These are phyloP conservation scores for Rhynchospora breviuscula DNA, from an alignment of 176 grass and related monocot genomes.

Conservation along the genomic window DNA sequence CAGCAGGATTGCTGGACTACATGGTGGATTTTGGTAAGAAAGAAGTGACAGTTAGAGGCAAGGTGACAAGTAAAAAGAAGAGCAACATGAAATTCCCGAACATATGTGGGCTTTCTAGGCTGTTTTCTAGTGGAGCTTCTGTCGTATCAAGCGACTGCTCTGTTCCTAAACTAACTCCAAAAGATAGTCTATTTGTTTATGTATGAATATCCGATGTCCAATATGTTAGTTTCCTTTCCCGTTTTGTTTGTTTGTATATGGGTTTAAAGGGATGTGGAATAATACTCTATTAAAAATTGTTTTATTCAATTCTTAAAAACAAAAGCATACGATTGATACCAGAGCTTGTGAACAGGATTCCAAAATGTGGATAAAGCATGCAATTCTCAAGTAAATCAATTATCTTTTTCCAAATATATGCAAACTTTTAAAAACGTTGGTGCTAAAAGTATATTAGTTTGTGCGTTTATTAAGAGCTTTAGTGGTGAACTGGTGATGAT, in stretches of 20 bases:
- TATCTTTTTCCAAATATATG: neutral
- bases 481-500: too few species aligned
- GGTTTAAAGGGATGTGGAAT: neutral
- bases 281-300: neutral
- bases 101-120: conserved; percentile 29
- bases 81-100: conserved; percentile 23
- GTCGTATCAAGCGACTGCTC: neutral
- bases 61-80: conserved; percentile 26
- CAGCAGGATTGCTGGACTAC: conserved; percentile 92
- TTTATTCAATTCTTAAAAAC: neutral
- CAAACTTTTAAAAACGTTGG: neutral
- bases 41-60: conserved; percentile 75
- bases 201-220: conserved; percentile 15
- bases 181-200: conserved; percentile 14
- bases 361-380: neutral
- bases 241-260: conserved; percentile 8
- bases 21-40: conserved; percentile 96
- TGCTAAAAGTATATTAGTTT: too few species aligned
- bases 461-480: too few species aligned
- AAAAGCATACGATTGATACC: neutral
- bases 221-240: neutral
- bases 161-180: conserved; percentile 10
- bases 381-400: neutral
- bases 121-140: conserved; percentile 47
- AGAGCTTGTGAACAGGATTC: neutral